These are phyloP conservation scores for Lyophyllum atratum DNA, from an alignment of 768 basidiomycete genomes.

Conservation along the genomic window DNA sequence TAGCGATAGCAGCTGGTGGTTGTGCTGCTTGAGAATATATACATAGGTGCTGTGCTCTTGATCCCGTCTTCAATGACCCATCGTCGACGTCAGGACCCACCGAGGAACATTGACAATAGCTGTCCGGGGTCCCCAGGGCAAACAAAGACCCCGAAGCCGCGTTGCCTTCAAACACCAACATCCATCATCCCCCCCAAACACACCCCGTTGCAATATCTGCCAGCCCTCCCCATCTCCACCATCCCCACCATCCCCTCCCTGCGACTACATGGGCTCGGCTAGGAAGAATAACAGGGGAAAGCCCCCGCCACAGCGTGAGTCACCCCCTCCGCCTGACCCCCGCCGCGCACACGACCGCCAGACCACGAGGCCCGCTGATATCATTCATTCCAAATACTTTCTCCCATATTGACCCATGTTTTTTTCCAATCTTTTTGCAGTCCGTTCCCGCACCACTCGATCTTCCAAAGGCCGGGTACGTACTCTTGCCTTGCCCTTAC, in stretches of 20 bases:
- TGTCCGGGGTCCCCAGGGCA: slow-evolving; percentile 24
- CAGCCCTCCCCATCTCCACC: slow-evolving; percentile 7
- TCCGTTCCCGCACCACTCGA: slow-evolving; percentile 40
- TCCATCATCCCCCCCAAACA: slow-evolving; percentile 13
- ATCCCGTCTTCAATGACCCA: too few species aligned
- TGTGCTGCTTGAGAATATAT: too few species aligned
- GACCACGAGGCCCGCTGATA: slow-evolving; percentile 14
- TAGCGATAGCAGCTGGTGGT: not conserved
- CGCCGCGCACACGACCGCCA: not conserved
- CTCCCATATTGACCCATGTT: slow-evolving; percentile 3
- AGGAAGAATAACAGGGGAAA: slow-evolving; percentile 10
- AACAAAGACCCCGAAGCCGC: slow-evolving; percentile 25
- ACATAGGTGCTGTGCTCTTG: too few species aligned
- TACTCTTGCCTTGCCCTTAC: slow-evolving; percentile 23
- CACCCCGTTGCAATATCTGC: not conserved
- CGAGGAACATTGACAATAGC: not conserved
- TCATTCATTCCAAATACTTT: not conserved
- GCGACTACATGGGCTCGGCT: slow-evolving; percentile 19
- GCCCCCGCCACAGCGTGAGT: slow-evolving; percentile 18
- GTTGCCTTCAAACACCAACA: not conserved
- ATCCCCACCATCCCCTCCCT: not conserved
- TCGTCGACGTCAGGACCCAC: not conserved
- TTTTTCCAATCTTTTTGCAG: slow-evolving; percentile 20
- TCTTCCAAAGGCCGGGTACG: slow-evolving; percentile 42
- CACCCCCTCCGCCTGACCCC: not conserved